Percentiles rank a stretch among this genome's conserved stretches.
These are phyloP conservation scores for Barnettozyma californica DNA, from an alignment of 805 yeast genomes.

Conservation along the genomic window DNA sequence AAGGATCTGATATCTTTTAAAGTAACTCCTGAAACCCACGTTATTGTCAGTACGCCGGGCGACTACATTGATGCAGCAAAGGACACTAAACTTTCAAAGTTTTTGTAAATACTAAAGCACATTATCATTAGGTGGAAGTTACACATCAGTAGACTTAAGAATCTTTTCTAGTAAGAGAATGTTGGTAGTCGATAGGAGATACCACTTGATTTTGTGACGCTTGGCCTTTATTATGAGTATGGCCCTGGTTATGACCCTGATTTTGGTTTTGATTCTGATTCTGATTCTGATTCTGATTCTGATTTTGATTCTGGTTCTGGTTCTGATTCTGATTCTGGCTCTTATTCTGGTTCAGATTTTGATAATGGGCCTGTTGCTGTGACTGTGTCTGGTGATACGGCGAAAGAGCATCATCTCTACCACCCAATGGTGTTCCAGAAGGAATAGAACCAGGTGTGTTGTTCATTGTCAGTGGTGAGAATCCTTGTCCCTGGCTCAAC, in stretches of 20 bases:
- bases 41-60: slow-evolving; percentile 36
- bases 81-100: slow-evolving; percentile 31
- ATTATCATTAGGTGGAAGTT: background rate
- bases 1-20: slow-evolving; percentile 25
- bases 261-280: background rate
- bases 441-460: background rate
- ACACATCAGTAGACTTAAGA: background rate
- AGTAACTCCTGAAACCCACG: slow-evolving; percentile 30
- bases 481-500: background rate
- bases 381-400: background rate
- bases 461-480: slow-evolving; percentile 1
- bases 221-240: background rate
- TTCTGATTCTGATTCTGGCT: background rate
- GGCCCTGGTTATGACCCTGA: background rate
- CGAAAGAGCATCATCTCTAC: background rate
- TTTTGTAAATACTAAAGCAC: slow-evolving; percentile 24
- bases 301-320: background rate
- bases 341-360: background rate
- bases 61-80: slow-evolving; percentile 34
- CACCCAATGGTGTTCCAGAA: background rate
- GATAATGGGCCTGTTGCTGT: background rate
- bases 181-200: background rate
- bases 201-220: background rate
- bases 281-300: background rate
- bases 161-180: background rate